Evolutionary conservation across 2,329 filamentous ascomycete genomes (phyloP).

Genomic region (Raffaelea albimanens): DNA sequence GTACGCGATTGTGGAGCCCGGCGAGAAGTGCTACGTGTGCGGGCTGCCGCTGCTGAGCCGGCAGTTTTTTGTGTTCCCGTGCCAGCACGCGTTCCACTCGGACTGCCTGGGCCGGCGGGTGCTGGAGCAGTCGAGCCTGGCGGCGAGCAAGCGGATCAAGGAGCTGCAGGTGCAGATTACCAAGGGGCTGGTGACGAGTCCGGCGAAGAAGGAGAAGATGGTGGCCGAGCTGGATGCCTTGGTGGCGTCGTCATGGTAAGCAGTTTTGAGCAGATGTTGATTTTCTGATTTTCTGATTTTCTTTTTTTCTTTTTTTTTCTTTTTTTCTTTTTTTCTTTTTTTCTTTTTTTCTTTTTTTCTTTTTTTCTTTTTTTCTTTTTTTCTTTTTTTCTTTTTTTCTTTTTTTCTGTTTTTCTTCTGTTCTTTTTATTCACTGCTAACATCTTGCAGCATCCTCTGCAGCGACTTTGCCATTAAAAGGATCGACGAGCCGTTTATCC

Average conservation of each 20-base stretch:
- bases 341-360: background rate
- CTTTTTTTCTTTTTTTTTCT: background rate
- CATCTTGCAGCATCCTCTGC: constrained; percentile 64
- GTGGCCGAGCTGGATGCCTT: constrained; percentile 51
- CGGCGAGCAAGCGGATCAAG: constrained; percentile 68
- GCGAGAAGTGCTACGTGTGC: constrained; percentile 88
- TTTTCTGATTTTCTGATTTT: background rate
- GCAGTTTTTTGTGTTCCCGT: constrained; percentile 97
- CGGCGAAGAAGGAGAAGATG: constrained; percentile 67
- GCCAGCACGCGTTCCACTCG: constrained; percentile 94
- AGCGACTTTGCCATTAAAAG: constrained; percentile 91
- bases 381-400: background rate
- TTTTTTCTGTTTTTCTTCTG: constrained; percentile 1
- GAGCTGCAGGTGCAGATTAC: constrained; percentile 80
- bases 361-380: background rate
- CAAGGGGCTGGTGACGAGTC: constrained; percentile 56
- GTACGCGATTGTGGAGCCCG: constrained; percentile 93
- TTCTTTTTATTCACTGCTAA: constrained; percentile 1
- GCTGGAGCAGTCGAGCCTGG: constrained; percentile 68
- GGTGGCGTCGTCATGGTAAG: background rate
- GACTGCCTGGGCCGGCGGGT: constrained; percentile 86
- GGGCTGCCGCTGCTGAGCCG: constrained; percentile 74
- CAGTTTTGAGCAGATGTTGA: background rate
- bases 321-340: background rate
- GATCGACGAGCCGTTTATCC: constrained; percentile 88